Percentiles rank a stretch among this genome's conserved stretches.
Conservation (phyloP, 1,139 yeast genomes). For the Saccharomyces hybrid region DNA sequence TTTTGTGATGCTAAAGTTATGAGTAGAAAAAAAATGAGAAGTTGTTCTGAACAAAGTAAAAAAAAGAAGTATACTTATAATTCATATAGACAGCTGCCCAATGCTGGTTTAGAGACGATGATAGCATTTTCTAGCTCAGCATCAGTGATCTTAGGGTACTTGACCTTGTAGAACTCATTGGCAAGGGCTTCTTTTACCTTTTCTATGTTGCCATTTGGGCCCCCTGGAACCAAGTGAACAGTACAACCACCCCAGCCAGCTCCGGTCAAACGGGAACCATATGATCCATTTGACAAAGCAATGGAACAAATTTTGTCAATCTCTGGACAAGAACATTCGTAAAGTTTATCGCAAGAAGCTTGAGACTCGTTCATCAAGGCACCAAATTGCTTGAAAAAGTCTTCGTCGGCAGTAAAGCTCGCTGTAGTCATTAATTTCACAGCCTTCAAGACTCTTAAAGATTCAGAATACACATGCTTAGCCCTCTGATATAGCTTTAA, state of each 20-base stretch:
- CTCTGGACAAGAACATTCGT: constrained; percentile 50
- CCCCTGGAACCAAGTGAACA: constrained; percentile 50
- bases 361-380: constrained; percentile 54
- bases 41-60: neutral
- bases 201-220: constrained; percentile 37
- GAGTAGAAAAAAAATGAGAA: neutral
- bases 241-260: constrained; percentile 81
- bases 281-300: constrained; percentile 50
- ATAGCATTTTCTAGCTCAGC: constrained; percentile 38
- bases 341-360: constrained; percentile 40
- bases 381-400: constrained; percentile 41
- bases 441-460: constrained; percentile 51
- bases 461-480: constrained; percentile 57
- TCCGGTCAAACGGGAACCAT: constrained; percentile 66
- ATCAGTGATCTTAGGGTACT: constrained; percentile 42
- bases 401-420: constrained; percentile 14
- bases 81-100: constrained; percentile 45
- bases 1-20: neutral
- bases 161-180: constrained; percentile 42
- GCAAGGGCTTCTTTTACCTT: constrained; percentile 41
- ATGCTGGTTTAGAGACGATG: constrained; percentile 50
- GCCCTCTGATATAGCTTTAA: constrained; percentile 54
- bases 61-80: constrained; percentile 9
- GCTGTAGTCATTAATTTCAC: constrained; percentile 34
- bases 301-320: constrained; percentile 46